A percentile compares a stretch with the other conserved stretches of the same genome.
These are phyloP conservation scores for Serendipita sp. DNA, from an alignment of 768 basidiomycete genomes.

Conservation along the genomic window DNA sequence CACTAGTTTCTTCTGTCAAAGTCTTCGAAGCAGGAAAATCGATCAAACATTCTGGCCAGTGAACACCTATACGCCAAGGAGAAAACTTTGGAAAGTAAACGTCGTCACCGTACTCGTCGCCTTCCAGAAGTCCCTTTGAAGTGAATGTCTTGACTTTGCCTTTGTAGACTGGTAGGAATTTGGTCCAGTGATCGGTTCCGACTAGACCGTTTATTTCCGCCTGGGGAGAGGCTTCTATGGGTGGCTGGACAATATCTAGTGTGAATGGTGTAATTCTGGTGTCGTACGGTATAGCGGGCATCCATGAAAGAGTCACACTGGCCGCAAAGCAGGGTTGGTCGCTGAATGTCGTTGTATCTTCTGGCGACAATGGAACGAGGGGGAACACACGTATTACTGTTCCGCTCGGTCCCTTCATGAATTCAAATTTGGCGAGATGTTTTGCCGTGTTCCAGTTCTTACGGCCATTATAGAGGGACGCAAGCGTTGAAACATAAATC, in stretches of 20 bases:
- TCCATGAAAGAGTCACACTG: not conserved
- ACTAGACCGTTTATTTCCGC: not conserved
- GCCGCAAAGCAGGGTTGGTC: not conserved
- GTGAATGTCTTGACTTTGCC: not conserved
- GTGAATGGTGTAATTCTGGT: not conserved
- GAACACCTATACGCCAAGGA: not conserved
- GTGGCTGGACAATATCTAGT: not conserved
- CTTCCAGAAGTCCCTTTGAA: not conserved
- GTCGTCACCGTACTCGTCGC: not conserved
- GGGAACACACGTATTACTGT: conserved; percentile 8
- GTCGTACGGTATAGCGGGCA: not conserved
- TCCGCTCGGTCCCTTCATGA: conserved; percentile 4
- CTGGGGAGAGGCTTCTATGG: not conserved
- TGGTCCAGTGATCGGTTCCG: not conserved
- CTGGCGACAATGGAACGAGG: not conserved
- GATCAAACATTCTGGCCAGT: not conserved
- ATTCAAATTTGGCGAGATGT: conserved; percentile 10
- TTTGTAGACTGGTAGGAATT: not conserved
- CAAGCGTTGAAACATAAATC: conserved; percentile 10
- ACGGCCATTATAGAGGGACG: conserved; percentile 12
- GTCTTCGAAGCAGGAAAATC: not conserved
- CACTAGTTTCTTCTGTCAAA: not conserved
- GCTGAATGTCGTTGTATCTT: not conserved
- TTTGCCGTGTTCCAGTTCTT: conserved; percentile 12
- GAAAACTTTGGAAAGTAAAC: not conserved